Evolutionary conservation across 2,329 filamentous ascomycete species (phyloP), one percentile per base, ranked within the genome.

Genomic region (Nannizziopsis arthrosporioides): DNA sequence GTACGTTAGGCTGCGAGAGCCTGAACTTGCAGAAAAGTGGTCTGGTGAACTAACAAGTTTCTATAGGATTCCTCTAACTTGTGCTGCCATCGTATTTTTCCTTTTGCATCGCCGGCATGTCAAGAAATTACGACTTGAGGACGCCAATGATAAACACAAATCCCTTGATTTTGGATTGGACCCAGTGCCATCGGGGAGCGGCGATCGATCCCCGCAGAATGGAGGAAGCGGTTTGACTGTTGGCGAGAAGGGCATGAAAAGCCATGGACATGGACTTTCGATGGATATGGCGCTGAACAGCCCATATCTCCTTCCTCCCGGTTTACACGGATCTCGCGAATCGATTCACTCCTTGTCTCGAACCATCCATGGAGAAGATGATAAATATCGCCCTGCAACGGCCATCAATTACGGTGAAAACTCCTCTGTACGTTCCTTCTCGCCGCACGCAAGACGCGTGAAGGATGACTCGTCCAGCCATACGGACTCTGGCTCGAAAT

Each of bases 151-250:
- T 65, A 85, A 86, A 56, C 86, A 93, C 66, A 89, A 84, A 61
- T 92, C 87, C 0, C 75, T 96, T 61, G 92, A 98, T 64, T 98
- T 95, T 62, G 92, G 92, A 32, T 68, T 95, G 61, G 86, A 83
- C 49, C 65, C 70, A 30, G 64, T 71, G 5, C 55, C 56, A 34
- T 52, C 61, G 34, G 45, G 31, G 15, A 54, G 60, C 48, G 36
- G 50, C 51, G 53, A 55, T 40, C 71, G 71, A 51, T 61, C 61
- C 18, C 61, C 59, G 36, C 74, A 71, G 55, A 71, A 71, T 54
- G 40, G 46, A n/a, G 61, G 62, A 50, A 57, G 59, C 44, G 59
- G 63, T 41, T 68, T 72, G 55, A 22, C 22, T 10, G 44, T 47
- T 40, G 39, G 40, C 15, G 44, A 44, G 27, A 68, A 73, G 53